Percentiles rank a stretch among this genome's conserved stretches.
Conservation (phyloP, 2,329 filamentous ascomycete genomes). For the Cryphonectria carpinicola region DNA sequence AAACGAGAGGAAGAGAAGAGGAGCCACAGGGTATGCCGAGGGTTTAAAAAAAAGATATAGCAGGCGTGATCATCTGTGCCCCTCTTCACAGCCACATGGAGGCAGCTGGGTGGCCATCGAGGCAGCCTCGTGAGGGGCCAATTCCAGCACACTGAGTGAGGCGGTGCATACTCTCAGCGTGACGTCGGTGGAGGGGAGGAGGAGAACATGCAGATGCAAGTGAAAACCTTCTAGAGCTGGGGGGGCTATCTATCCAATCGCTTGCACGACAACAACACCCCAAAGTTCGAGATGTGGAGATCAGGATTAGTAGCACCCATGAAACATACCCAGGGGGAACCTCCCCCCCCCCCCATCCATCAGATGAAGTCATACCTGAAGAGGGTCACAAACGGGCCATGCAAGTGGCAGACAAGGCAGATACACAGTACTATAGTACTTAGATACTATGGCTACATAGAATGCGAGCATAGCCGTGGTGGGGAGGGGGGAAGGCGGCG, state of each 20-base stretch:
- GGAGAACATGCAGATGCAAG: background rate
- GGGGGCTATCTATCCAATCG: background rate
- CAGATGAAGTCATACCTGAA: conserved; percentile 3
- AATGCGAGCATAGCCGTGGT: background rate
- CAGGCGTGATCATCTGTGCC: background rate
- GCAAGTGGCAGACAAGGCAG: background rate
- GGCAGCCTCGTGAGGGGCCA: background rate
- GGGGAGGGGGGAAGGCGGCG: background rate
- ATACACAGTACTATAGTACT: background rate
- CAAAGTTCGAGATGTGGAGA: background rate
- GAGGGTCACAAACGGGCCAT: background rate
- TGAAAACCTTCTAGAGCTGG: background rate
- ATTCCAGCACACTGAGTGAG: conserved; percentile 1
- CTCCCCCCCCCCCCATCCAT: background rate
- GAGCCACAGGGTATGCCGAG: background rate
- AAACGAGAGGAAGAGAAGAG: background rate
- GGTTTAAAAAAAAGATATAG: too few species aligned
- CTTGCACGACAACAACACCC: background rate
- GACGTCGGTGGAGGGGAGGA: background rate
- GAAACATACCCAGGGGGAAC: background rate
- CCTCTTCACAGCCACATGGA: conserved; percentile 16
- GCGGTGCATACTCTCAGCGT: conserved; percentile 5
- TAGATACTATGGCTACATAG: background rate
- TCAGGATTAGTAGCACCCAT: conserved; percentile 3
- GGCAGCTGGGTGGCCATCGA: conserved; percentile 9